Conservation (phyloP, 345 rosid genomes). For the Ailanthus altissimus region DNA sequence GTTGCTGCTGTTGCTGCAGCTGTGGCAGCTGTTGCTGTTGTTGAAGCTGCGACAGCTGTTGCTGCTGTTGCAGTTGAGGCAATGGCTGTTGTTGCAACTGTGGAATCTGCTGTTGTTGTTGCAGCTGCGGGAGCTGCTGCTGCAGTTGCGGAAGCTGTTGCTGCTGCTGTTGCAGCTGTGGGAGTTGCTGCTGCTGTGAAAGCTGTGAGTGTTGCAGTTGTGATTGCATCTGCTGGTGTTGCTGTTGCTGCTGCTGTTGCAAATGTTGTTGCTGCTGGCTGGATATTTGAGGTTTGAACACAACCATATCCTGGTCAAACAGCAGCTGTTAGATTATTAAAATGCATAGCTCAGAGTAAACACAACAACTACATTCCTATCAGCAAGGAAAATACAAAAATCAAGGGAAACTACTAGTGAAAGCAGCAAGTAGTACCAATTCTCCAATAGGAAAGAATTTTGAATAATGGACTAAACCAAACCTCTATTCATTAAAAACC, state of each 20-base stretch:
- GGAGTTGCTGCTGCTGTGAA: constrained; percentile 38
- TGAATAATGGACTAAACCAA: neutral
- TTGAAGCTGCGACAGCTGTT: constrained; percentile 26
- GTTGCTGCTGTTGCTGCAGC: constrained; percentile 20
- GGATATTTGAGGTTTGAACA: constrained; percentile 82
- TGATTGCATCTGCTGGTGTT: constrained; percentile 35
- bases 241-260: constrained; percentile 39
- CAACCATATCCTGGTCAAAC: constrained; percentile 83
- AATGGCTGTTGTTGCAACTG: constrained; percentile 40
- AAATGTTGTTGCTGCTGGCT: constrained; percentile 60
- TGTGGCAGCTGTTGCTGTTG: constrained; percentile 30
- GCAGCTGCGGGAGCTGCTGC: constrained; percentile 34
- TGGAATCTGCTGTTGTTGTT: constrained; percentile 36
- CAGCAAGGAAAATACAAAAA: neutral
- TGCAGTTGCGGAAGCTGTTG: constrained; percentile 27
- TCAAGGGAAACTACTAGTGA: neutral
- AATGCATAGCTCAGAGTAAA: neutral
- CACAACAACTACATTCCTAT: neutral
- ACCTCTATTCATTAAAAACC: neutral
- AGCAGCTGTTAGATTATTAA: neutral
- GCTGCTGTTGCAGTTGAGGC: constrained; percentile 45
- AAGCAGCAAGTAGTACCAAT: neutral
- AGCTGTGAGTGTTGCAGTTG: constrained; percentile 37
- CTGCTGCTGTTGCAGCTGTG: constrained; percentile 43
- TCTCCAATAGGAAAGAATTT: neutral